Base-by-base conservation (phyloP, 2,329 filamentous ascomycete genomes). In the Diplodia intermedia region DNA sequence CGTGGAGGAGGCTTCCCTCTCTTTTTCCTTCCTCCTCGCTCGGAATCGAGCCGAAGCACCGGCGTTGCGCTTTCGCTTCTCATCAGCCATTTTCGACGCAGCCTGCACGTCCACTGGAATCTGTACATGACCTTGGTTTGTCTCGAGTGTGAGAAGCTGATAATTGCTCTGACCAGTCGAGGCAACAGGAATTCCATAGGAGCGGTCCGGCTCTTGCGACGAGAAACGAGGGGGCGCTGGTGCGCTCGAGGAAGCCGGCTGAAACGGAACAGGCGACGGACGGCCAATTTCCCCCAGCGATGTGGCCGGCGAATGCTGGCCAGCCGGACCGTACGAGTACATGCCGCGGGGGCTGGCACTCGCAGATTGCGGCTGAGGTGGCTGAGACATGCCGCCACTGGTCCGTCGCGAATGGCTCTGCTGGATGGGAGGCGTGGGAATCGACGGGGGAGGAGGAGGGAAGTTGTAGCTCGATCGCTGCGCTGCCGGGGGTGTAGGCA, bases 31-130 rank as follows among this genome's bases (percentile, higher is more conserved):
- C 75, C 93, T 89, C 69, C 93, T 86, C 75, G 89, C 88, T 67
- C 93, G 87, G 71, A 96, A 95, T 69, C 93, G 86, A 57, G 92
- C 92, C 68, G 92, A 96, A 6, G 93, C 93, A 57, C 91, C 91
- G 50, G 93, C 93, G 75, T 97, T 97, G 63, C 92, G 87, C 77
- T 91, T 90, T 67, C 93, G 86, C 80, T 95, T 97, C 78, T 96
- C 92, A 74, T 95, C 91, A 49, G 92, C 91, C 73, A 92, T 88
- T 72, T 89, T 90, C 14, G 93, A 96, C 14, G 90, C 93, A 73
- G 92, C 90, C 72, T 92, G 90, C 53, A 91, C 88, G 76, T 97
- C 92, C 11, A 94, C 88, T 15, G 90, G 89, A 60, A 94, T 88
- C 70, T 85, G 82, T 66, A 86, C 83, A 55, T 78, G 76, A 20